Base-by-base conservation (phyloP, 257 asterid genomes). In the Cinchona pubescens region DNA sequence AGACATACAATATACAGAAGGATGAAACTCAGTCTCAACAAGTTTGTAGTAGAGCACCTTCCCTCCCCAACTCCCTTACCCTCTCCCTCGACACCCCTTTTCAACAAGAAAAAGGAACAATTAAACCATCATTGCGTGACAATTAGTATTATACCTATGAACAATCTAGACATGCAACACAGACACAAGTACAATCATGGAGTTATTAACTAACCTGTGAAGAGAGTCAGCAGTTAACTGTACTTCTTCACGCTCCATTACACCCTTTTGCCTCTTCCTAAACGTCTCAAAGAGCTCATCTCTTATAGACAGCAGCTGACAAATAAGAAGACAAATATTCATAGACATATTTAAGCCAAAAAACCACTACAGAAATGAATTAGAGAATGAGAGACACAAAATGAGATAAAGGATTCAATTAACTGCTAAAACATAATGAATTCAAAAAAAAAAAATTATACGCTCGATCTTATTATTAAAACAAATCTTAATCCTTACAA, bases 251-350 rank as follows among this genome's bases (percentile, higher is more conserved):
- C 86, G 96, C 74, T 88, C 96, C 97, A 95, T 95, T 71, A 83
- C 96, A 67, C 97, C 96, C 82, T 92, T 95, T 71, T 95, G 90
- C 86, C 99, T 90, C 80, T 95, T 95, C 84, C 94, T 83, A 79
- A 95, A 95, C 42, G 99, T 95, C 91, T 95, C 96, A 76, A 95
- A 92, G 79, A 95, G 97, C 82, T 95, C 99, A 59, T 92, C 93
- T 81, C 98, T 86, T 78, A 95, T 92, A 32, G 97, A 76, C 78
- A 95, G 74, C 76, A 95, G 80, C 99, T 95, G 82, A 76, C 62
- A 53, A 53, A 76, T 35, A 53, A 46, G 71, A 67, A 63, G 34
- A 67, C 35, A 51, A 79, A 67, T 25, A 46, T 65, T 46, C 13
- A 43, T 43, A 51, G 12, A 45, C 35, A 74, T 69, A 61, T 60